Evolutionary conservation across 495 filamentous ascomycete species (phyloP), one percentile per base, ranked within the genome.

Genomic region (Jackrogersella multiformis): DNA sequence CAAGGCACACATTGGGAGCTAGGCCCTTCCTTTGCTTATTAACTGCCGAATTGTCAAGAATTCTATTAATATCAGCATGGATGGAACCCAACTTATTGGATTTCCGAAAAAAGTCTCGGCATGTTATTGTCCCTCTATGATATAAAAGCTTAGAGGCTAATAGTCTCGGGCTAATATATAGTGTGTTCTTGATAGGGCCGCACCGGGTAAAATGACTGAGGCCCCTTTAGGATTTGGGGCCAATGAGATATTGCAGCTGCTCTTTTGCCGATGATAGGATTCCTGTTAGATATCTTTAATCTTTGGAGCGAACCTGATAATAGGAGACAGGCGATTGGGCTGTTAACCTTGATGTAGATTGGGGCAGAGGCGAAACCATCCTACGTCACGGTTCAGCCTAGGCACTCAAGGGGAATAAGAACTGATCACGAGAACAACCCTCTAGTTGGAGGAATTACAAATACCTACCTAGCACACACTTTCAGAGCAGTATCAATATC

Each of bases 21-120:
- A 21, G 38, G 39, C 6, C 24, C 15, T 28, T 9, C 12, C 10
- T 24, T 53, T 64, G 66, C 61, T 65, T 69, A 65, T 45, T 69
- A 61, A 64, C 66, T 69, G 61, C 66, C 66, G 66, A 69, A 56
- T 35, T 42, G 28, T 64, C 10, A 5, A 42, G n/a, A 35, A 41
- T 61, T n/a, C 66, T 69, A 56, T 65, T 69, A 64, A 69, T 69
- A 69, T 69, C 44, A 54, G 53, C 52, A 44, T 64, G 66, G 66
- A 28, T 69, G 66, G 66, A 8, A 69, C 51, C 48, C 60, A 69
- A 64, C 66, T 69, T 64, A 60, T 64, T 38, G 46, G 56, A 28
- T 26, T 49, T 59, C 66, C 35, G n/a, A 65, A 42, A 57, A 69
- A 61, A 46, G 28, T 32, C 39, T 41, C 61, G 61, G 66, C 56